phyloP scores from a whole-genome alignment of 2,329 filamentous ascomycete genomes.

The Phialocephala subalpina region DNA sequence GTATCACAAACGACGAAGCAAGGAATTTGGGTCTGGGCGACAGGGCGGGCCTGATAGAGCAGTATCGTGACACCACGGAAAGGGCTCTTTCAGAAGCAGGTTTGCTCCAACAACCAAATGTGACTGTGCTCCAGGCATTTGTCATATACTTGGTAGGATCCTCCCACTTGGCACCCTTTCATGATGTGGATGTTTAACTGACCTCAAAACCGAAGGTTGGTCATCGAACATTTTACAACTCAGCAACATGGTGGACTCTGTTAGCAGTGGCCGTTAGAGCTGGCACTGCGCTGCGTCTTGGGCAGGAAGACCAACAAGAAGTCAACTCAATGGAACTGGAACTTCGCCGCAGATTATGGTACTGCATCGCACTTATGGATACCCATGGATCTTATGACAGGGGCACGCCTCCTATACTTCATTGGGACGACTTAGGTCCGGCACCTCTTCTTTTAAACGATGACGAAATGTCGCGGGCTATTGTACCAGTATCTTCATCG shows the following conservation, averaged over 20 bases:
- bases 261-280: slow-evolving; percentile 19
- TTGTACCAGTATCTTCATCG: background rate
- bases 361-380: slow-evolving; percentile 19
- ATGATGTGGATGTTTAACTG: background rate
- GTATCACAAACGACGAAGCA: slow-evolving; percentile 18
- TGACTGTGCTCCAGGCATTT: slow-evolving; percentile 23
- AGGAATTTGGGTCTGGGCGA: background rate
- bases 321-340: slow-evolving; percentile 10
- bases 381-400: slow-evolving; percentile 19
- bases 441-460: slow-evolving; percentile 17
- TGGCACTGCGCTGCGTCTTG: slow-evolving; percentile 20
- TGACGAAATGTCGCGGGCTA: slow-evolving; percentile 12
- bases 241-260: slow-evolving; percentile 17
- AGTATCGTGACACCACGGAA: slow-evolving; percentile 13
- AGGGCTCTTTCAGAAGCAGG: slow-evolving; percentile 12
- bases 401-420: slow-evolving; percentile 16
- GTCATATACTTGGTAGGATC: slow-evolving; percentile 23
- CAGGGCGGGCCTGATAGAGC: background rate
- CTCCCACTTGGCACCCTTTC: background rate
- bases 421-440: slow-evolving; percentile 7
- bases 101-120: slow-evolving; percentile 20
- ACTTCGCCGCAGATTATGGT: slow-evolving; percentile 23
- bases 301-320: slow-evolving; percentile 13
- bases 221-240: slow-evolving; percentile 13
- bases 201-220: slow-evolving; percentile 14